Conservation (phyloP, 2,329 filamentous ascomycete species). For the Ophiocordyceps camponoti-saundersi region DNA sequence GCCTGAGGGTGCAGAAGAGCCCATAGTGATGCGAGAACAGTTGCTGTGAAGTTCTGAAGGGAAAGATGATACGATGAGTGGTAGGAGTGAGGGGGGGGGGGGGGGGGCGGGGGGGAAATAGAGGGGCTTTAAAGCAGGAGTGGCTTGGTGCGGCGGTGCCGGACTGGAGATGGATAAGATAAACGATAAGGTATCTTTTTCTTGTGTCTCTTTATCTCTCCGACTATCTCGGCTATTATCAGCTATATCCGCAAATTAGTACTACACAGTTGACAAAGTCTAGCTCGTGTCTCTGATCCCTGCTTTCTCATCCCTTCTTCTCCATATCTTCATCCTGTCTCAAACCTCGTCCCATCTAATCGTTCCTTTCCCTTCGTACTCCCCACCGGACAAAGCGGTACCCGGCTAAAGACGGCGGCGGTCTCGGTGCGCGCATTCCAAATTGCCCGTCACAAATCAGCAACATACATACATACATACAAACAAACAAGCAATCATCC, state of each 20-base stretch:
- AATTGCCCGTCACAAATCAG: neutral
- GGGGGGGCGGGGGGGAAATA: no score
- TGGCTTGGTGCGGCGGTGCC: neutral
- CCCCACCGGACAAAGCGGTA: neutral
- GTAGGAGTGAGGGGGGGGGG: no score
- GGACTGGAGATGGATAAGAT: neutral
- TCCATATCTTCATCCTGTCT: no score
- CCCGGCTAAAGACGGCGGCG: neutral
- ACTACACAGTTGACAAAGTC: no score
- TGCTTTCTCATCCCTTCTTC: no score
- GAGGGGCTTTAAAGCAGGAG: neutral
- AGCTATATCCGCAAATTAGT: no score
- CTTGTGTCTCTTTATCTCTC: no score
- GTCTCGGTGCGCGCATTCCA: neutral
- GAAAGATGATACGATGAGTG: neutral
- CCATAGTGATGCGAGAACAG: slow-evolving; percentile 6
- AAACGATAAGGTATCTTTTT: neutral
- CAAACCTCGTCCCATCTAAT: neutral
- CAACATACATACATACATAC: neutral
- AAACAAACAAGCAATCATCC: no score
- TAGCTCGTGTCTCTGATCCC: no score
- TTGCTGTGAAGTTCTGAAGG: neutral
- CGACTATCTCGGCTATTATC: no score
- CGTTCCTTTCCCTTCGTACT: neutral
- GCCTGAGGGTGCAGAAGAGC: slow-evolving; percentile 17